Conservation (phyloP, 208 protist species). For the Leishmania gerbilli region DNA sequence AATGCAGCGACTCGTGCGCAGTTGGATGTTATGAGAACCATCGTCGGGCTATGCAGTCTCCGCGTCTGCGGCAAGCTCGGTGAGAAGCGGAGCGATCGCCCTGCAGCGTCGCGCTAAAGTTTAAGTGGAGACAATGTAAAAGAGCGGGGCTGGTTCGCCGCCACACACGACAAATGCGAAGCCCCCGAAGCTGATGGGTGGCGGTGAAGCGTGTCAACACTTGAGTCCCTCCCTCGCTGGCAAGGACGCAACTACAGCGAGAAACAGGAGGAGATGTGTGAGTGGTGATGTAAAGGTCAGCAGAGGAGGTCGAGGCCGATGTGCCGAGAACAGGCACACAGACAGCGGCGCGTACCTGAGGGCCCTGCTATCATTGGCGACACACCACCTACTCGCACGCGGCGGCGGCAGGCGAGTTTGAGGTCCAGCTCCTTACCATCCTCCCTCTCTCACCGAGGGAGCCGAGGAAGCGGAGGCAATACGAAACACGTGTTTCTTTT, state of each 20-base stretch:
- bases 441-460: neutral
- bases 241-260: neutral
- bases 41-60: neutral
- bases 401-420: too few species aligned
- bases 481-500: neutral
- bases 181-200: neutral
- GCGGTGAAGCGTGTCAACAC: neutral
- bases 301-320: neutral
- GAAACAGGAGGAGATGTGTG: neutral
- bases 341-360: neutral
- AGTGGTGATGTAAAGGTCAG: neutral
- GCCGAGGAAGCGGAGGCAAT: neutral
- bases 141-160: neutral
- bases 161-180: neutral
- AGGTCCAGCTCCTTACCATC: neutral
- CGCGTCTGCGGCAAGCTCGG: neutral
- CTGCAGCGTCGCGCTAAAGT: neutral
- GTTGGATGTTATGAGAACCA: neutral
- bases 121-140: too few species aligned
- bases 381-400: neutral
- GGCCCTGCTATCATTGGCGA: neutral
- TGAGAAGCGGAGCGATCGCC: neutral
- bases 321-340: neutral
- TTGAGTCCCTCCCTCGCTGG: neutral
- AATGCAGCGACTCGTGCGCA: neutral